Base-by-base conservation (phyloP, 139 green algal genomes). In the Nannochloris sp. region DNA sequence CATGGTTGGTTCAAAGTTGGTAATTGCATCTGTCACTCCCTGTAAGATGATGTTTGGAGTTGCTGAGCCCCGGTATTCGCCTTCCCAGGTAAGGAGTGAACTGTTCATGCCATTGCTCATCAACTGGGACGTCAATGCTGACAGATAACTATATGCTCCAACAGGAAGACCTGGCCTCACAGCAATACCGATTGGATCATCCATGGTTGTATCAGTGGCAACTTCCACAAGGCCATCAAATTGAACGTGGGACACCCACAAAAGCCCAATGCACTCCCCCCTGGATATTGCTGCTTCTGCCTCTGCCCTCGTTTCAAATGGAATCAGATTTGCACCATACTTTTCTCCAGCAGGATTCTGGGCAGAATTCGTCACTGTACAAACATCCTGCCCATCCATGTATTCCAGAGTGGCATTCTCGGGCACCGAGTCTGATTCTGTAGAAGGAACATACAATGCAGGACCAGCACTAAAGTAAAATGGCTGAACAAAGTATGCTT, bases 221-320 rank as follows among this genome's bases (percentile, higher is more conserved):
- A 53, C 46, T 53, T 53, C 46, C 6, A 53, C n/a, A 20, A 53
- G n/a, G 6, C 46, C 46, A 20, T 53, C 46, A 23, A 53, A 53
- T 8, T 53, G n/a, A 20, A 53, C 46, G n/a, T 53, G 46, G 6
- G 46, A 53, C 46, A 53, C 46, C 46, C 46, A 53, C 46, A 53
- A 53, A 20, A 53, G 46, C 16, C 46, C 46, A 10, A 53, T 53
- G 12, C 46, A 53, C 12, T 53, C 46, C 20, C 46, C 46, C n/a
- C n/a, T 53, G n/a, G 4, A 25, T 28, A 53, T 53, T 53, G 46
- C 46, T 53, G 46, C 46, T 53, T 53, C 46, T 25, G 46, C 46
- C 20, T 20, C 46, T 53, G 46, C 46, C 12, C 46, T 53, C 17
- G 46, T 53, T 6, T 53, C 46, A 53, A 53, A 53, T 28, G 46